phyloP scores from a whole-genome alignment of 768 basidiomycete species.

The Boletus rubescentipes region DNA sequence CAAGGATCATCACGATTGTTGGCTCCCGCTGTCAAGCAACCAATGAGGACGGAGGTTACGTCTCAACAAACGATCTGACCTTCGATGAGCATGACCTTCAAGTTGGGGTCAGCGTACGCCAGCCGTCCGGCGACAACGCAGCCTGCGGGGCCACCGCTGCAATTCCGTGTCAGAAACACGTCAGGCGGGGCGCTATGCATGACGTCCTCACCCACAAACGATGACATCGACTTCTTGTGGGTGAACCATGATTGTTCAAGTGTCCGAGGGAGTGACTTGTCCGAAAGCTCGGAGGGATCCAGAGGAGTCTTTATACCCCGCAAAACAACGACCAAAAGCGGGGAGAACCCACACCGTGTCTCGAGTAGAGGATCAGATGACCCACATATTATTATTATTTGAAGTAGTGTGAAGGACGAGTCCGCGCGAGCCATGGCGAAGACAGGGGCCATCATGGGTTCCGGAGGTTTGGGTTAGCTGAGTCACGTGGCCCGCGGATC shows the following conservation, averaged over 20 bases:
- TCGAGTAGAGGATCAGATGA: slow-evolving; percentile 18
- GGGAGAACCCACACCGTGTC: not conserved
- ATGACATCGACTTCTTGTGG: slow-evolving; percentile 74
- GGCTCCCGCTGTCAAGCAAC: slow-evolving; percentile 47
- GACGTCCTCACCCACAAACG: slow-evolving; percentile 49
- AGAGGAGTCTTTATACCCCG: slow-evolving; percentile 12
- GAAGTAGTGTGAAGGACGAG: not conserved
- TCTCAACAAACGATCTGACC: slow-evolving; percentile 34
- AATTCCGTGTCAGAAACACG: slow-evolving; percentile 7
- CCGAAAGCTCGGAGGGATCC: not conserved
- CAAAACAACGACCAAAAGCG: slow-evolving; percentile 4
- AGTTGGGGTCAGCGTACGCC: slow-evolving; percentile 67
- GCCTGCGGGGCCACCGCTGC: slow-evolving; percentile 63
- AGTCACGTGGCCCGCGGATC: too few species aligned
- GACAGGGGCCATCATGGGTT: too few species aligned
- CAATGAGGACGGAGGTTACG: not conserved
- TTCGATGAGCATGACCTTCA: slow-evolving; percentile 77
- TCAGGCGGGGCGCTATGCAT: not conserved
- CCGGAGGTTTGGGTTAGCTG: too few species aligned
- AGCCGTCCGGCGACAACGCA: slow-evolving; percentile 66
- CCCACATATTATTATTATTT: not conserved
- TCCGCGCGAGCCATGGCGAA: too few species aligned
- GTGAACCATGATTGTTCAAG: slow-evolving; percentile 39
- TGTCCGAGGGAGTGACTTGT: not conserved
- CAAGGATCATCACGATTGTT: slow-evolving; percentile 75